phyloP scores from a whole-genome alignment of 2,329 filamentous ascomycete species.

The Penicillium capsulatum region DNA sequence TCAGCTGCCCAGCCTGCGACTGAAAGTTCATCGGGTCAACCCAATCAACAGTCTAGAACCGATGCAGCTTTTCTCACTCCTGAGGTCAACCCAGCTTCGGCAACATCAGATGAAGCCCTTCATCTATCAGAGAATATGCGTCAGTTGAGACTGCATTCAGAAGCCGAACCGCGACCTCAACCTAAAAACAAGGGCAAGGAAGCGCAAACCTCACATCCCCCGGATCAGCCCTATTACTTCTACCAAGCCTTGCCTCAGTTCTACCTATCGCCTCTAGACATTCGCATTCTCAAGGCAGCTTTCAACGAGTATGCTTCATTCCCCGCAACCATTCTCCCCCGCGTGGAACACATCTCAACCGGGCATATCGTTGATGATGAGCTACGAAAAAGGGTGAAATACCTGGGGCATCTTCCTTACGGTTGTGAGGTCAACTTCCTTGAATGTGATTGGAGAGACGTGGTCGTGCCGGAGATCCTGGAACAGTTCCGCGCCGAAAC shows the following conservation, averaged over 20 bases:
- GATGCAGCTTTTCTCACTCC: slow-evolving; percentile 1
- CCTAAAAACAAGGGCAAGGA: slow-evolving; percentile 25
- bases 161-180: slow-evolving; percentile 21
- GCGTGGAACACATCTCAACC: slow-evolving; percentile 83
- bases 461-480: slow-evolving; percentile 71
- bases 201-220: slow-evolving; percentile 42
- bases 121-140: slow-evolving; percentile 25
- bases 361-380: slow-evolving; percentile 84
- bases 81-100: slow-evolving; percentile 9
- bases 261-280: slow-evolving; percentile 85
- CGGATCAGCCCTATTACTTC: slow-evolving; percentile 68
- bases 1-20: slow-evolving; percentile 47
- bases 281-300: slow-evolving; percentile 83
- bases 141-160: slow-evolving; percentile 18
- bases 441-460: slow-evolving; percentile 93
- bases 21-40: slow-evolving; percentile 33
- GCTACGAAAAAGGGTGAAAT: slow-evolving; percentile 77
- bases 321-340: slow-evolving; percentile 77
- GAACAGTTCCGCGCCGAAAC: slow-evolving; percentile 72
- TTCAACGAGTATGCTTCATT: slow-evolving; percentile 80
- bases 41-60: slow-evolving; percentile 13
- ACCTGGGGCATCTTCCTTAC: slow-evolving; percentile 77
- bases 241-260: slow-evolving; percentile 84
- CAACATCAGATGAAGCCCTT: slow-evolving; percentile 17
- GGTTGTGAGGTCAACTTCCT: slow-evolving; percentile 90